Evolutionary conservation across 2,329 filamentous ascomycete genomes (phyloP), one percentile per base, ranked within the genome.

Genomic region (Passalora sequoiae): DNA sequence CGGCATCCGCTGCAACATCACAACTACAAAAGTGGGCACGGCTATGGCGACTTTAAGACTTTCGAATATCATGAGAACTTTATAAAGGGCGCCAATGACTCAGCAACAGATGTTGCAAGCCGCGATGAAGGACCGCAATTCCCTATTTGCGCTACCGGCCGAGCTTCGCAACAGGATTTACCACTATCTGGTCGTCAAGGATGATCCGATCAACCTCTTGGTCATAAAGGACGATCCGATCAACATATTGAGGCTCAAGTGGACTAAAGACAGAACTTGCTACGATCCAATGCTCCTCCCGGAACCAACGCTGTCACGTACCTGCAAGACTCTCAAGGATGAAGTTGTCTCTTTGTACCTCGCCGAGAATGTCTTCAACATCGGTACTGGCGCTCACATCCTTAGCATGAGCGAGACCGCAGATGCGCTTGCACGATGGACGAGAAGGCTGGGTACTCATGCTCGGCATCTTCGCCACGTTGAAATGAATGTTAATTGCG

Each of bases 141-240:
- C 30, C 24, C 22, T 43, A 3, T 25, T 43, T 25, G 15, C 12
- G 4, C 25, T 46, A 10, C 38, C 43, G 6, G 38, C 29, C 31
- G 43, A 46, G 19, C 16, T 46, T 10, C 38, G 43, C 16, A 46
- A 46, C 19, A 29, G 13, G n/a, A 46, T 41, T 19, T 37, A 35
- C 31, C 37, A 31, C 5, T 8, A 21, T 12, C 8, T 37, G 3
- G 16, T 46, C 10, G 13, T 37, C 7, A 6, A 32, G 9, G 38
- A 46, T 9, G 16, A 38, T 6, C 29, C 38, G 12, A 42, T 42
- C 22, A 13, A 46, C 38, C n/a, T 46, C n/a, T n/a, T n/a, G n/a
- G n/a, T n/a, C n/a, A n/a, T n/a, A n/a, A n/a, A n/a, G n/a, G n/a
- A n/a, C n/a, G n/a, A n/a, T n/a, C n/a, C n/a, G n/a, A n/a, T n/a